Base-by-base conservation (phyloP, 116 monocot species). In the Trichopus zeylanicus region DNA sequence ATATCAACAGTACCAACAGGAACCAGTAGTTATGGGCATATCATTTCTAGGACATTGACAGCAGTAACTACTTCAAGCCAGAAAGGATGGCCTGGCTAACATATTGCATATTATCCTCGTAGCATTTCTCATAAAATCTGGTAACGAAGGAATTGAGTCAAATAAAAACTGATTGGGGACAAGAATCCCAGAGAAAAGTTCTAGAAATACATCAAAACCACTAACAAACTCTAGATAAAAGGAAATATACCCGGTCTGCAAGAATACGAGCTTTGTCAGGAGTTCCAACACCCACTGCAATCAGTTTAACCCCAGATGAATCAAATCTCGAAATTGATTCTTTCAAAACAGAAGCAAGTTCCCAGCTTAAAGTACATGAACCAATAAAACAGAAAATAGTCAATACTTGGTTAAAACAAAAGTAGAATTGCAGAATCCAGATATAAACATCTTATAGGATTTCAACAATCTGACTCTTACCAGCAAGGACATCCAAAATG, bases 401-500 rank as follows among this genome's bases (percentile, higher is more conserved):
- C 49, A 49, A 2, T 9, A 20, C 6, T 22, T 22, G 6, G 4
- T 24, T 49, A 83, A 78, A 26, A 75, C 80, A 13, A 81, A 70
- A n/a, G n/a, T n/a, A n/a, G n/a, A n/a, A n/a, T n/a, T n/a, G n/a
- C n/a, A n/a, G n/a, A n/a, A n/a, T n/a, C n/a, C n/a, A n/a, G n/a
- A n/a, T n/a, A n/a, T n/a, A n/a, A n/a, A n/a, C n/a, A n/a, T n/a
- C 42, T n/a, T 18, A 8, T 33, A 8, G 26, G 24, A 24, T 11
- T n/a, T 35, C 1, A 56, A 42, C 25, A 7, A 19, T 0, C 34
- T 0, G 1, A 55, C 0, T 54, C 60, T 74, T 71, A 87, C 92
- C 92, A 78, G 71, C 92, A 92, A 73, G 51, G 7, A 65, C 92
- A 92, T 25, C 92, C 92, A 69, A 92, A 92, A 72, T 92, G 88